Base-by-base conservation (phyloP, 2,329 filamentous ascomycete species). In the Thyridium curvatum region DNA sequence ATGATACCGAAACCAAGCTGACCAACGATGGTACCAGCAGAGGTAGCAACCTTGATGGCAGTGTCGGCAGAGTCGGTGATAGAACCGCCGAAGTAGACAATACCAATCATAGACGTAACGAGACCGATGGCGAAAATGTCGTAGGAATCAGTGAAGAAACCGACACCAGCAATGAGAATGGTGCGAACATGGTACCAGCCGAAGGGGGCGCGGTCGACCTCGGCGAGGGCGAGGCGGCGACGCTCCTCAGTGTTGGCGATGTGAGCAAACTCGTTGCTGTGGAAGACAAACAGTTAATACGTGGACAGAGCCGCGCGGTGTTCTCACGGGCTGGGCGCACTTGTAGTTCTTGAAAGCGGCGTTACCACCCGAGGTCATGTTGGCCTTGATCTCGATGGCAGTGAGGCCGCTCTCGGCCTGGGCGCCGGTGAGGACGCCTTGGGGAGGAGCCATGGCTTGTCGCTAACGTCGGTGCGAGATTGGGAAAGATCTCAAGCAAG, bases 41-140 rank as follows among this genome's bases (percentile, higher is more conserved):
- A 89, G 12, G 86, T 91, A n/a, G 86, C 77, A 37, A 89, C 77
- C 64, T 93, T 93, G 68, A 93, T 88, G 14, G 84, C 84, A 7
- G 81, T 90, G 50, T 91, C 85, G 8, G 83, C 76, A 40, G 61
- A 69, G 18, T 72, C 64, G 9, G 84, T 81, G 52, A 89, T 82
- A 26, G 66, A 66, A 12, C 79, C 77, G 12, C 48, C 54, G 56
- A 75, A 88, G 67, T 84, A 90, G 46, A 88, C 84, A 34, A 89
- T 77, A 32, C 85, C 85, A 38, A 89, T 57, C 83, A 89, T 87
- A 45, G 76, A 71, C 21, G 82, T 84, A 46, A 82, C 67, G 53
- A 87, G 66, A 47, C 79, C 82, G 50, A 85, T 81, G 53, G 82
- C 81, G 60, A 91, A 90, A 65, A 88, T 86, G 53, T 84, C 80